A percentile compares a stretch with the other conserved stretches of the same genome.
Evolutionary conservation across 805 yeast species (phyloP).

Genomic region (Candida rishiriensis): DNA sequence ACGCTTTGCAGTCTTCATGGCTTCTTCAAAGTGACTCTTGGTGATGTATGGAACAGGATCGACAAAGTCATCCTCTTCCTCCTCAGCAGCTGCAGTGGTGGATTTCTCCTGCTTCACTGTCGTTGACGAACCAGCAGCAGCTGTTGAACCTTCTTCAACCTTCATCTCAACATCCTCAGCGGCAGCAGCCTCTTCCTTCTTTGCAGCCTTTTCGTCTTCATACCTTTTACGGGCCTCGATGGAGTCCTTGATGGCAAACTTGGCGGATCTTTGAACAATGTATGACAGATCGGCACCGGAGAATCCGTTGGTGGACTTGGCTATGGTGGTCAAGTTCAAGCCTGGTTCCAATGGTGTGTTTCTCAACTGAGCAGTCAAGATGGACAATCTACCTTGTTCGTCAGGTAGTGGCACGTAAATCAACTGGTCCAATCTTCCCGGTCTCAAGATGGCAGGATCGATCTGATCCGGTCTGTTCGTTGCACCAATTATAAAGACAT

Average conservation of each 20-base stretch:
- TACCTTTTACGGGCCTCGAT: conserved; percentile 66
- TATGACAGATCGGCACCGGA: conserved; percentile 98
- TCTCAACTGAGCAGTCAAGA: conserved; percentile 92
- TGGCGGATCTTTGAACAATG: conserved; percentile 98
- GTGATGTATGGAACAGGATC: conserved; percentile 97
- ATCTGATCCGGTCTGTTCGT: conserved; percentile 99
- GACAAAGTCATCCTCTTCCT: conserved; percentile 64
- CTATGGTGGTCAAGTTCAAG: conserved; percentile 79
- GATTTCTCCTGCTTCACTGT: not conserved
- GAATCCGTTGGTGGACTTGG: conserved; percentile 94
- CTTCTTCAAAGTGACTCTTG: conserved; percentile 94
- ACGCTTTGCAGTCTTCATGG: conserved; percentile 98
- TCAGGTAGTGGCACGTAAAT: conserved; percentile 98
- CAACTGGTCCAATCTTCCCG: conserved; percentile 98
- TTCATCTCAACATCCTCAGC: conserved; percentile 37
- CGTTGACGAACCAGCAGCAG: not conserved
- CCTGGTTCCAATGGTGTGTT: conserved; percentile 99
- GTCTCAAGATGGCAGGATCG: conserved; percentile 97
- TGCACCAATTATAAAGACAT: conserved; percentile 98
- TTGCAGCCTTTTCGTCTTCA: conserved; percentile 50
- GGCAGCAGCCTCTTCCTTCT: conserved; percentile 31
- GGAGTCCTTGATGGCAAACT: conserved; percentile 96
- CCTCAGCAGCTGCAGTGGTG: conserved; percentile 2
- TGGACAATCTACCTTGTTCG: conserved; percentile 88
- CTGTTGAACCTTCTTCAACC: conserved; percentile 11